Evolutionary conservation across 1,284 basidiomycete species (phyloP), one percentile per base, ranked within the genome.

Genomic region (Albatrellus sp.): DNA sequence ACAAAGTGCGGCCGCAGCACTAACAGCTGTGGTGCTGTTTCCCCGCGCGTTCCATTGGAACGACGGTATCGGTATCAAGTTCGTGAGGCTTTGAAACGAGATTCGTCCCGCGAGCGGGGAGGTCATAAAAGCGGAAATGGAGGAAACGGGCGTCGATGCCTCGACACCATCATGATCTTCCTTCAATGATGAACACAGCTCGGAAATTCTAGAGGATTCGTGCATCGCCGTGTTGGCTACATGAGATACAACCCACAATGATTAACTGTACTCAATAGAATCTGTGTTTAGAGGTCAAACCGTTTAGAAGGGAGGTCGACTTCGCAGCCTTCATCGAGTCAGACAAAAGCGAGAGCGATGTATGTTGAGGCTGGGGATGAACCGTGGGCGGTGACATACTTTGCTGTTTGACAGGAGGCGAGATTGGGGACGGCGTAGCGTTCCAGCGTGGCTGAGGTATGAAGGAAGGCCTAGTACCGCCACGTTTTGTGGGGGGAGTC

Each of bases 31-130:
- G 40, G 36, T 49, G 48, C 40, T 38, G 48, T 20, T 35, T 9
- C 50, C 50, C 14, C 56, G 53, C 20, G 55, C 50, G 48, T 64
- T 62, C 59, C 65, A 67, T 49, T 69, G 60, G 50, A 72, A 60
- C 66, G 75, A 75, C 47, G 74, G 64, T 38, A 69, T 60, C 47
- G 75, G 70, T 48, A 80, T 73, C 51, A 76, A 68, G 57, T 68
- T 78, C 48, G 77, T 72, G 54, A 83, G 54, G 42, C 70, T 70
- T 45, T 64, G 63, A 46, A 64, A 50, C 13, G 59, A 58, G 28
- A 60, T 48, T 62, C 72, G 73, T 57, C 73, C 60, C 49, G 72
- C 64, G 51, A 73, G 61, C 44, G 74, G 70, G 43, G 69, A 68
- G 48, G 72, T 65, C 61, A 70, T 70, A 43, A 70, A 62, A 45